Evolutionary conservation across 164 flowering plant genomes (phyloP), one percentile per base, ranked within the genome.

Genomic region (Macadamia integrifolia): DNA sequence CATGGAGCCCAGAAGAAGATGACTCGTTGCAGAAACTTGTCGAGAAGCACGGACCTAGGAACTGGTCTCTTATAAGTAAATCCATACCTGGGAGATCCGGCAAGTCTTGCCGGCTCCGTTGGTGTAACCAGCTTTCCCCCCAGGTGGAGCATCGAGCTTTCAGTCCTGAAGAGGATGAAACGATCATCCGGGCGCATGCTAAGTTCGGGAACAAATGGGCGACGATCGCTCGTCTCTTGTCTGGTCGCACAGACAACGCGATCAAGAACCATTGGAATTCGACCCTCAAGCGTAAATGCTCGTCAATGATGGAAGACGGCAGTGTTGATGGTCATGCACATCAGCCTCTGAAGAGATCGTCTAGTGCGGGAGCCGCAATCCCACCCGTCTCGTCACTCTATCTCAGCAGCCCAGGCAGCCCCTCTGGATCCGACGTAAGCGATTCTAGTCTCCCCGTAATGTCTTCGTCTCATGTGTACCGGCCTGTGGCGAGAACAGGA

Each of bases 1-100:
- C 97, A 56, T 93, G 98, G 98, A 90, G 95, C 49, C 93, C 97
- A 0, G 95, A 91, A 65, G 97, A 91, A 69, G 97, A 91, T 69
- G 89, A 86, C 17, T 50, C 78, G 66, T 74, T 93, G 60, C 81
- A 72, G 70, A 74, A 71, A 5, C 77, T 93, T 13, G 98, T 93
- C 18, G 73, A 80, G 66, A 84, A 72, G 62, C 87, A 91, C 68
- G 98, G 98, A 0, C 78, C 98, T 0, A 71, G 97, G 59, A 93
- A 93, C 84, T 93, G 98, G 98, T 84, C 95, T 53, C 62, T 88
- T 71, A 93, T 93, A 28, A 83, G 95, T 78, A 83, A 82, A 62
- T 83, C 93, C 73, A 87, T 93, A 44, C 90, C 92, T 6, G 98
- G 97, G 4, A 79, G 98, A 65, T 91, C 97, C 0, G 98, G 98